A percentile compares a stretch with the other conserved stretches of the same genome.
Conservation (phyloP, 768 basidiomycete genomes). For the Paxillus rubicundulus region DNA sequence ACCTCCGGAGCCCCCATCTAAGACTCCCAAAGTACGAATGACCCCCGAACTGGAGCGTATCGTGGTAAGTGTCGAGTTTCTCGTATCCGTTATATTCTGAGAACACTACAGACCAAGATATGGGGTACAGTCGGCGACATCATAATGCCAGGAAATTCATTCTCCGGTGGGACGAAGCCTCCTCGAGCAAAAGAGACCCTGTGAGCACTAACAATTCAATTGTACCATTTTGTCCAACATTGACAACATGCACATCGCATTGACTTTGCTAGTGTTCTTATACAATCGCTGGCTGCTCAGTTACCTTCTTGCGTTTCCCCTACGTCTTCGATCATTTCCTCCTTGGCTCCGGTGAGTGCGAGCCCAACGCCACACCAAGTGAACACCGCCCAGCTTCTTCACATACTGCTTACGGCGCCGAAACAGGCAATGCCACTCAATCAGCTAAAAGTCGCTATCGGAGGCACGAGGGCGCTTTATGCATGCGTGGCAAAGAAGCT, state of each 20-base stretch:
- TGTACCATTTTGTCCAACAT: background rate
- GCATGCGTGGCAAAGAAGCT: slow-evolving; percentile 80
- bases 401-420: slow-evolving; percentile 54
- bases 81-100: background rate
- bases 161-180: slow-evolving; percentile 37
- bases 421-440: slow-evolving; percentile 58
- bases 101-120: slow-evolving; percentile 53
- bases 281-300: slow-evolving; percentile 53
- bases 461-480: slow-evolving; percentile 64
- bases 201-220: slow-evolving; percentile 36
- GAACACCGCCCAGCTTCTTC: slow-evolving; percentile 64
- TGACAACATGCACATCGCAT: background rate
- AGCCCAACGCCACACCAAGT: slow-evolving; percentile 65
- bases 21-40: slow-evolving; percentile 44
- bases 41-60: slow-evolving; percentile 65
- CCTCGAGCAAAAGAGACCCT: slow-evolving; percentile 60
- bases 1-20: slow-evolving; percentile 16
- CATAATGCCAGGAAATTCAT: slow-evolving; percentile 53
- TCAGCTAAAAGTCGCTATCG: slow-evolving; percentile 58
- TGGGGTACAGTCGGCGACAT: slow-evolving; percentile 66
- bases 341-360: slow-evolving; percentile 34
- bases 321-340: slow-evolving; percentile 52
- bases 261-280: slow-evolving; percentile 43
- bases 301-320: slow-evolving; percentile 57
- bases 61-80: slow-evolving; percentile 41